These are phyloP conservation scores for Blakeslea trispora DNA, from an alignment of 371 early-diverging fungal species.

Conservation along the genomic window DNA sequence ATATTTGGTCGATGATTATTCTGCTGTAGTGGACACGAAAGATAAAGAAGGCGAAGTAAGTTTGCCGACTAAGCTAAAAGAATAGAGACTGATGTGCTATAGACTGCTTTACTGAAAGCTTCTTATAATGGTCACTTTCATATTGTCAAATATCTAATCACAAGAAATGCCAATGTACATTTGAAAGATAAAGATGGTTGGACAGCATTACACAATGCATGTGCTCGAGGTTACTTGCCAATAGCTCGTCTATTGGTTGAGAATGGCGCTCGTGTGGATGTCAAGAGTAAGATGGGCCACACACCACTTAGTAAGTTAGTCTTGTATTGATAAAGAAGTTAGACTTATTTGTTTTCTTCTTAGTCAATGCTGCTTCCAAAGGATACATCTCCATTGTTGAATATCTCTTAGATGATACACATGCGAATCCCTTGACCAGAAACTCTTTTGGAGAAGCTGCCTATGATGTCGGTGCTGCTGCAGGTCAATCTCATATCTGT, in stretches of 20 bases:
- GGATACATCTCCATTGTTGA: conserved; percentile 69
- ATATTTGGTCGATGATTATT: conserved; percentile 63
- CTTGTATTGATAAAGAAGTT: background rate
- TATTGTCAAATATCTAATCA: conserved; percentile 67
- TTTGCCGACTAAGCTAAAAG: background rate
- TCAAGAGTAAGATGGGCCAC: conserved; percentile 67
- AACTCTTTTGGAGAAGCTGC: conserved; percentile 78
- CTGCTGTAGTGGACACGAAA: conserved; percentile 65
- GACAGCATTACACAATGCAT: conserved; percentile 85
- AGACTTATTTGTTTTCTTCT: background rate
- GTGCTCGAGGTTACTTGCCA: conserved; percentile 61
- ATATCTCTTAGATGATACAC: conserved; percentile 61
- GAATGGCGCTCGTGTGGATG: conserved; percentile 61
- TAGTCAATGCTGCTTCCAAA: conserved; percentile 80
- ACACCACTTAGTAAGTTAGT: conserved; percentile 74
- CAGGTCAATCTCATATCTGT: conserved; percentile 64
- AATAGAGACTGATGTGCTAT: conserved; percentile 8
- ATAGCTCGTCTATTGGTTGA: conserved; percentile 63
- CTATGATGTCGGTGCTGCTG: conserved; percentile 79
- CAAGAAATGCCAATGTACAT: conserved; percentile 63
- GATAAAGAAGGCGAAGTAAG: conserved; percentile 78
- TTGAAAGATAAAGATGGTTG: conserved; percentile 83
- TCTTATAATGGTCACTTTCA: conserved; percentile 69
- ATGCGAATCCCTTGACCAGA: conserved; percentile 67
- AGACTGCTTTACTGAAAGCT: conserved; percentile 83